Percentiles rank a stretch among this genome's conserved stretches.
These are phyloP conservation scores for Skeletonema tropicum DNA, from an alignment of 108 stramenopile species.

Conservation along the genomic window DNA sequence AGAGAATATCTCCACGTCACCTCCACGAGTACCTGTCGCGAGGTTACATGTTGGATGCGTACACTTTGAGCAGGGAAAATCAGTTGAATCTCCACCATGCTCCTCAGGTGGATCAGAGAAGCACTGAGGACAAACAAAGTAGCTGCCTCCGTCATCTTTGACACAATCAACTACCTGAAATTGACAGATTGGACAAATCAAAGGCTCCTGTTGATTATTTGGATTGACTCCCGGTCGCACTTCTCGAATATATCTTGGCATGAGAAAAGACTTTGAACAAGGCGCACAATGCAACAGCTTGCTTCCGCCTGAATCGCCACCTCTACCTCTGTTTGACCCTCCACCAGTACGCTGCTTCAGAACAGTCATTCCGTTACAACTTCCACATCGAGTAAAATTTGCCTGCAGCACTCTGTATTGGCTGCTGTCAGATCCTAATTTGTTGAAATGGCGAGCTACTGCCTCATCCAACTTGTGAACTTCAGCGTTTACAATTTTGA, in stretches of 20 bases:
- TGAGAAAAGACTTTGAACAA: slow-evolving; percentile 58
- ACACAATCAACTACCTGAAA: slow-evolving; percentile 70
- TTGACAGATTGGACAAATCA: slow-evolving; percentile 83
- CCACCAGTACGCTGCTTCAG: slow-evolving; percentile 59
- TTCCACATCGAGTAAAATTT: slow-evolving; percentile 76
- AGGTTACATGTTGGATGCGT: slow-evolving; percentile 73
- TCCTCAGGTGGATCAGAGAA: slow-evolving; percentile 73
- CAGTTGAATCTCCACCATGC: slow-evolving; percentile 61
- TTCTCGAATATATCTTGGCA: slow-evolving; percentile 62
- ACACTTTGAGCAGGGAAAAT: slow-evolving; percentile 80
- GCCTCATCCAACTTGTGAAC: slow-evolving; percentile 89
- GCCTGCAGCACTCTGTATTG: slow-evolving; percentile 49
- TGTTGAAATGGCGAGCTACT: slow-evolving; percentile 71
- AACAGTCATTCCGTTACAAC: slow-evolving; percentile 62
- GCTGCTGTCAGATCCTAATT: slow-evolving; percentile 56
- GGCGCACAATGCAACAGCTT: slow-evolving; percentile 76
- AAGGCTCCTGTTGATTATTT: slow-evolving; percentile 49
- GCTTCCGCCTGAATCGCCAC: slow-evolving; percentile 32
- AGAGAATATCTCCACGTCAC: slow-evolving; percentile 68
- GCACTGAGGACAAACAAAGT: slow-evolving; percentile 81
- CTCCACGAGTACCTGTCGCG: slow-evolving; percentile 68
- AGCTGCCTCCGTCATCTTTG: slow-evolving; percentile 71
- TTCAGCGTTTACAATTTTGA: slow-evolving; percentile 65
- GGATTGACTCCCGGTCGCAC: slow-evolving; percentile 56
- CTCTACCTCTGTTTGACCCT: slow-evolving; percentile 33